Base-by-base conservation (phyloP, 129 eudicot species). In the Flaveria ramosissima region DNA sequence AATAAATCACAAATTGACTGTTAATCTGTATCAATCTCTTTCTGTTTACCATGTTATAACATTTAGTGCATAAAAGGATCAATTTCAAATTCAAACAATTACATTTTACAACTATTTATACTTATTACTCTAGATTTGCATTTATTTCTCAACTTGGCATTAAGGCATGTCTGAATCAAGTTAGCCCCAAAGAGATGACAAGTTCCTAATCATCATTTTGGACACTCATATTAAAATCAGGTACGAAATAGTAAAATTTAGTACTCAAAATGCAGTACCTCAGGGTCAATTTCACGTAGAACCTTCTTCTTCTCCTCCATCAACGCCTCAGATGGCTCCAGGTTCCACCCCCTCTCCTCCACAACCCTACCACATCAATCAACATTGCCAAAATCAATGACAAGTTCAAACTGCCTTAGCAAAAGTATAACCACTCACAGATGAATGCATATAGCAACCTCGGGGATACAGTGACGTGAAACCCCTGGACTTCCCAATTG, bases 241-340 rank as follows among this genome's bases (percentile, higher is more conserved):
- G 32, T 30, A 27, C 0, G 2, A 60, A 9, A 32, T 0, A 59
- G 19, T 13, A 17, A 69, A 75, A 26, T 15, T 17, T 15, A 75
- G 8, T n/a, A 46, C 20, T 7, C 53, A 46, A 26, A 2, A 39
- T 16, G 52, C 71, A 74, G n/a, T 89, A 94, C 99, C 97, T 91
- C 92, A 30, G 97, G 96, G 72, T 94, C 97, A 81, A 91, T 84
- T 77, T 86, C 88, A 24, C 84, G 74, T 27, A 91, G 76, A 80
- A 72, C 72, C 83, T 83, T 87, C 88, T 83, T 86, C 83, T 61
- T 80, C 64, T 87, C 88, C 71, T 87, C 88, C 77, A 83, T 24
- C 10, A 84, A 71, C 52, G 79, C 80, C 57, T 87, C 93, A 19
- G 74, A 70, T 0, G 74, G 59, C 71, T 68, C 64, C 36, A 74